Percentiles rank a stretch among this genome's conserved stretches.
These are phyloP conservation scores for Klebsormidium nitens DNA, from an alignment of 139 green algal species.

Conservation along the genomic window DNA sequence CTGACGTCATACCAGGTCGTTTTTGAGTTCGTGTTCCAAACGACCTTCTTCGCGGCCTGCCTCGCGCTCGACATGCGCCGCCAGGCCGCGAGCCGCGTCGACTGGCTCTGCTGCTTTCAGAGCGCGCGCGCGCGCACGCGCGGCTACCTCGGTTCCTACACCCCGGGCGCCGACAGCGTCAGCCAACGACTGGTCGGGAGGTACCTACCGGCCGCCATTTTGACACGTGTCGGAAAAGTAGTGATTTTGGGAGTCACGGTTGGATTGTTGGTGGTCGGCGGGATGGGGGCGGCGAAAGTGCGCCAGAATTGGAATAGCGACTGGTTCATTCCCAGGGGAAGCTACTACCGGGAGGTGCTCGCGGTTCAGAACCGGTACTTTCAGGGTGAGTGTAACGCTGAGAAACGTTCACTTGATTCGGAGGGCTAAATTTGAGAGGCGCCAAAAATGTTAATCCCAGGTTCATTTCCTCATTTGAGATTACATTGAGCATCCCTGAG, in stretches of 20 bases:
- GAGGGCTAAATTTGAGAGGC: too few species aligned
- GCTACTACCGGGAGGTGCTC: constrained; percentile 36
- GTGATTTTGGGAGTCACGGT: background rate
- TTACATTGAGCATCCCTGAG: too few species aligned
- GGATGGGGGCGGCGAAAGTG: constrained; percentile 8
- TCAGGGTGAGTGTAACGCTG: constrained; percentile 11
- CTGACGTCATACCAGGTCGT: too few species aligned
- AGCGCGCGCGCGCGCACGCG: constrained; percentile 9
- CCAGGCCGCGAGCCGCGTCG: background rate
- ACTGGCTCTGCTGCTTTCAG: constrained; percentile 17
- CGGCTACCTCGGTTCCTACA: constrained; percentile 16
- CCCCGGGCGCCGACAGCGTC: background rate
- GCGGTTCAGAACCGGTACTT: constrained; percentile 40
- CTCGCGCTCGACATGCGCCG: constrained; percentile 13
- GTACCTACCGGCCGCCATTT: constrained; percentile 6
- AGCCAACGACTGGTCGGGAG: constrained; percentile 6
- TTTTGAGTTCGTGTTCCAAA: too few species aligned
- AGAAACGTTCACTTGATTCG: too few species aligned
- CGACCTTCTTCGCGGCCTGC: constrained; percentile 21
- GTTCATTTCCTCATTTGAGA: too few species aligned
- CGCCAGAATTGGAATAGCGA: constrained; percentile 26
- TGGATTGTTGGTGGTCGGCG: constrained; percentile 1
- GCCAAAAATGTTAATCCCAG: too few species aligned
- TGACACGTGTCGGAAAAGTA: constrained; percentile 12
- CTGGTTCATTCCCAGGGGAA: constrained; percentile 40